phyloP scores from a whole-genome alignment of 2,329 filamentous ascomycete genomes.

The Neurospora crassa region DNA sequence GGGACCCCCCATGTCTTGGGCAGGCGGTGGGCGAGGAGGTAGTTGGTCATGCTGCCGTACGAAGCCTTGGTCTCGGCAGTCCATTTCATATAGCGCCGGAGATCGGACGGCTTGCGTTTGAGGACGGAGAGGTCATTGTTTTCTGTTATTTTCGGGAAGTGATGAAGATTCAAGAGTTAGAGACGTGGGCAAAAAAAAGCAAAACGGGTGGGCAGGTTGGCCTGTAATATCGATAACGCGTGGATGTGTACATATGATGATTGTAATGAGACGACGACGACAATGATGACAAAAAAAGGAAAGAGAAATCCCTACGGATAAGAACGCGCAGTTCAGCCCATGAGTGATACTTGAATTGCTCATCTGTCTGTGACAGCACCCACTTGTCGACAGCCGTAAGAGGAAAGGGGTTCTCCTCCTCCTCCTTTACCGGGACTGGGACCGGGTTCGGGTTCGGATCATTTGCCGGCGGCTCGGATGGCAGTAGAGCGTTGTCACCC shows the following conservation, averaged over 20 bases:
- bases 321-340: constrained; percentile 67
- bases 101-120: constrained; percentile 70
- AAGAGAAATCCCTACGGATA: constrained; percentile 38
- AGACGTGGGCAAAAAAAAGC: not conserved
- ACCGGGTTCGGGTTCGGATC: not conserved
- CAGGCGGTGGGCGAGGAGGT: constrained; percentile 64
- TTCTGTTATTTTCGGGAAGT: constrained; percentile 22
- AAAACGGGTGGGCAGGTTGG: not conserved
- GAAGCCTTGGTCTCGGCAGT: constrained; percentile 57
- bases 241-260: not conserved
- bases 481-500: constrained; percentile 11
- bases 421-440: not conserved
- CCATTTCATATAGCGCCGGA: constrained; percentile 72
- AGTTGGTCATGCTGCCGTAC: constrained; percentile 74
- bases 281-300: not conserved
- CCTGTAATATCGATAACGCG: not conserved
- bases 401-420: constrained; percentile 43
- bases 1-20: constrained; percentile 53
- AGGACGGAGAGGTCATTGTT: constrained; percentile 61
- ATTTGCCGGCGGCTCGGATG: not conserved
- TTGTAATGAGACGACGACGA: not conserved
- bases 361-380: constrained; percentile 55
- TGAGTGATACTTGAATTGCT: constrained; percentile 57
- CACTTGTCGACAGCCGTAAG: constrained; percentile 48
- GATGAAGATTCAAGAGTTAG: not conserved